phyloP scores from a whole-genome alignment of 2,329 filamentous ascomycete genomes.

The Paracorniculantispora psalliotae region DNA sequence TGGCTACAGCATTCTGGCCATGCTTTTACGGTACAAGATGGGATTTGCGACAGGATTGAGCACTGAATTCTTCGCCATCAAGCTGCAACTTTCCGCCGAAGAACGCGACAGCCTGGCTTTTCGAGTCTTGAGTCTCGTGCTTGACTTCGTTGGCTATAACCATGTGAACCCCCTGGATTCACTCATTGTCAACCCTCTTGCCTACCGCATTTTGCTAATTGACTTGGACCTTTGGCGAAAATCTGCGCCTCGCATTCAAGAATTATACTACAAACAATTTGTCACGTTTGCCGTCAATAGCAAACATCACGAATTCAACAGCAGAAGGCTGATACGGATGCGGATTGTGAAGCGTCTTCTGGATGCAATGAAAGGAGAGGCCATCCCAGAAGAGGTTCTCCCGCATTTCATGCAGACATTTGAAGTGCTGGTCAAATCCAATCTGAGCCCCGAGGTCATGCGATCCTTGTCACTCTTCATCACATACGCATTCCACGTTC shows the following conservation, averaged over 20 bases:
- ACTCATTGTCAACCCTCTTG: slow-evolving; percentile 91
- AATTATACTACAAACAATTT: slow-evolving; percentile 91
- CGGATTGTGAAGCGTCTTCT: slow-evolving; percentile 89
- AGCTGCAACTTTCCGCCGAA: slow-evolving; percentile 43
- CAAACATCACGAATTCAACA: slow-evolving; percentile 89
- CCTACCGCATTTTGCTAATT: slow-evolving; percentile 85
- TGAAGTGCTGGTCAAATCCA: slow-evolving; percentile 71
- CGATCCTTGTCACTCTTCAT: slow-evolving; percentile 86
- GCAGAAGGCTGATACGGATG: slow-evolving; percentile 81
- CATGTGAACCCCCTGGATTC: slow-evolving; percentile 75
- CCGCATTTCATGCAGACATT: slow-evolving; percentile 75
- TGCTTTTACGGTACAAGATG: slow-evolving; percentile 79
- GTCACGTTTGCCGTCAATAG: slow-evolving; percentile 82
- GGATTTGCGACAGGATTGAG: slow-evolving; percentile 41
- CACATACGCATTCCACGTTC: slow-evolving; percentile 77
- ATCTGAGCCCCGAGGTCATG: slow-evolving; percentile 78
- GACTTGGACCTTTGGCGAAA: slow-evolving; percentile 92
- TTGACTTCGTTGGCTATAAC: slow-evolving; percentile 86
- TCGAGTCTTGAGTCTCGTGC: slow-evolving; percentile 68
- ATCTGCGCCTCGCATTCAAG: slow-evolving; percentile 70
- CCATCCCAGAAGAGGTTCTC: slow-evolving; percentile 66
- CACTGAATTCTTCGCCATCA: slow-evolving; percentile 28
- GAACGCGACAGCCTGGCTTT: slow-evolving; percentile 53
- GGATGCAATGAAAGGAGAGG: slow-evolving; percentile 84
- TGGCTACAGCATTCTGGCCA: slow-evolving; percentile 82